These are phyloP conservation scores for Cladosporium colombiae DNA, from an alignment of 2,329 filamentous ascomycete genomes.

Conservation along the genomic window DNA sequence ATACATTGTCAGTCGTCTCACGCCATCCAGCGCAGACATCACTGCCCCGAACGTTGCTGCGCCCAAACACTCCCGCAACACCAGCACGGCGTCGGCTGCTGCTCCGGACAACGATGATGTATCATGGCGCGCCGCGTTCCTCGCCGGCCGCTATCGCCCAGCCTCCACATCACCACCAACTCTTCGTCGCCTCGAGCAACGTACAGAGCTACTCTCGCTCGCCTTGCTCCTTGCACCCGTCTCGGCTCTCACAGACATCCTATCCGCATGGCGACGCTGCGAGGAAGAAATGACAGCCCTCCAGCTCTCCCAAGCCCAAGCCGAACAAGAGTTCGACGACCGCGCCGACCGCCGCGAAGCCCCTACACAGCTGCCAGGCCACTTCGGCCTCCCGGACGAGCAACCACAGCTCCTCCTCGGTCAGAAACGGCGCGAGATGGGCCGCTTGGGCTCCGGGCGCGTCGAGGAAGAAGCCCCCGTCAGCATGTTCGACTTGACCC, in stretches of 20 bases:
- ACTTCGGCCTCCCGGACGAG: slow-evolving; percentile 42
- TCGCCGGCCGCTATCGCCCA: slow-evolving; percentile 71
- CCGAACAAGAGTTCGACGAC: slow-evolving; percentile 71
- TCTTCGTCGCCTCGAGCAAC: slow-evolving; percentile 73
- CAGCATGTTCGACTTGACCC: slow-evolving; percentile 55
- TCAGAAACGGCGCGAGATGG: slow-evolving; percentile 46
- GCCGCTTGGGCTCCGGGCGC: slow-evolving; percentile 26
- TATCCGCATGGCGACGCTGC: slow-evolving; percentile 73
- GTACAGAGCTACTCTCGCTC: slow-evolving; percentile 76
- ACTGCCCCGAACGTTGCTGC: slow-evolving; percentile 17
- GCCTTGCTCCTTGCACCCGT: slow-evolving; percentile 73
- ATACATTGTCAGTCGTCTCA: slow-evolving; percentile 72
- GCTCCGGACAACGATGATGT: slow-evolving; percentile 58
- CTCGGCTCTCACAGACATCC: slow-evolving; percentile 69
- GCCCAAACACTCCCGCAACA: slow-evolving; percentile 22
- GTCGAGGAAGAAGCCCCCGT: slow-evolving; percentile 53
- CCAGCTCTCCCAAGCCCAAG: slow-evolving; percentile 65
- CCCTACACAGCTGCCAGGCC: slow-evolving; percentile 43
- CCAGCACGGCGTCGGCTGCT: slow-evolving; percentile 28
- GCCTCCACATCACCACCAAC: slow-evolving; percentile 52
- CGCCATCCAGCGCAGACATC: slow-evolving; percentile 36
- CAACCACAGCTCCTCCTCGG: slow-evolving; percentile 39
- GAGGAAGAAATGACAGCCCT: slow-evolving; percentile 74
- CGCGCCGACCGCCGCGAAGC: slow-evolving; percentile 55
- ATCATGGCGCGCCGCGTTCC: slow-evolving; percentile 76